These are phyloP conservation scores for Colletotrichum kahawae DNA, from an alignment of 2,329 filamentous ascomycete genomes.

Conservation along the genomic window DNA sequence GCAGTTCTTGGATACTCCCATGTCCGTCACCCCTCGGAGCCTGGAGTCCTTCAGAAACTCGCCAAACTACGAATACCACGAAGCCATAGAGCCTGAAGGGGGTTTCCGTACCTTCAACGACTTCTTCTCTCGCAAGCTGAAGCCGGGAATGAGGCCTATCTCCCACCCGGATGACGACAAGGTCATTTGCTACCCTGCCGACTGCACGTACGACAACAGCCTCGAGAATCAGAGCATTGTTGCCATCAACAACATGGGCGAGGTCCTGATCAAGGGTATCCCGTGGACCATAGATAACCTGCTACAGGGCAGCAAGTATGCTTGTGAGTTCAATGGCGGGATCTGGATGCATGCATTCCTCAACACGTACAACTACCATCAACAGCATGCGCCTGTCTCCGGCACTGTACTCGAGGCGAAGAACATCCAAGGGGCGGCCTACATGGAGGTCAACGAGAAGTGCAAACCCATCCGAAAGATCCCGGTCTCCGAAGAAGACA, in stretches of 20 bases:
- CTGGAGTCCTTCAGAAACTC: conserved; percentile 36
- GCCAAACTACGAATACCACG: conserved; percentile 32
- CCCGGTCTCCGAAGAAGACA: neutral
- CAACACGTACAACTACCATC: conserved; percentile 44
- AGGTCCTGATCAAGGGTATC: conserved; percentile 39
- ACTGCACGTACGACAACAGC: conserved; percentile 37
- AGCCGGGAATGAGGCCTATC: conserved; percentile 36
- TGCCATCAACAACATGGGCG: conserved; percentile 26
- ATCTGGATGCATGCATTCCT: conserved; percentile 46
- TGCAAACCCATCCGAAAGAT: conserved; percentile 22
- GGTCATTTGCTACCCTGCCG: conserved; percentile 39
- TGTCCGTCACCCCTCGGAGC: conserved; percentile 34
- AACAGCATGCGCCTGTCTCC: conserved; percentile 43
- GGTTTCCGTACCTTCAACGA: conserved; percentile 44
- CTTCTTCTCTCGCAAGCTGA: conserved; percentile 42
- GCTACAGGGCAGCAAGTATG: conserved; percentile 35
- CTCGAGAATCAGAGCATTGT: conserved; percentile 27
- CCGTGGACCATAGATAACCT: conserved; percentile 41
- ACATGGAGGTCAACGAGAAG: conserved; percentile 37
- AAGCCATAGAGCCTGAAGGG: conserved; percentile 34
- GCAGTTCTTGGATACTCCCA: conserved; percentile 34
- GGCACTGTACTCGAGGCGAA: conserved; percentile 41
- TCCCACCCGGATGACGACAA: conserved; percentile 28
- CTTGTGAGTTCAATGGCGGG: conserved; percentile 40
- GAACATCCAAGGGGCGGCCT: conserved; percentile 40